Evolutionary conservation across 306 rosid species (phyloP), one percentile per base, ranked within the genome.

Genomic region (Cicer bijugum): DNA sequence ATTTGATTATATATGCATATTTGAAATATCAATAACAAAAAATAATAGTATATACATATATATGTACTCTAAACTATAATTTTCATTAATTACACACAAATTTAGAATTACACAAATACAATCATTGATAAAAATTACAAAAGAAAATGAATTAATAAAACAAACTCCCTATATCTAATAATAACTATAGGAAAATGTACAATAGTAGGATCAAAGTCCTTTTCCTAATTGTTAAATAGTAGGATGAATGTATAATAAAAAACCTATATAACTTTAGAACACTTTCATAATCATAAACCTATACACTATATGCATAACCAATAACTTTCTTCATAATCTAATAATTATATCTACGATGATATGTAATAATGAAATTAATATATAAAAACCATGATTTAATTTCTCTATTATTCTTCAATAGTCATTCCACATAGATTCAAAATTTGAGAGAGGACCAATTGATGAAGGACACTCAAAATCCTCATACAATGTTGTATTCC

Each of bases 361-460:
- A 63, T 63, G 1, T 63, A 37, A 55, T 55, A 37, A n/a, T 60
- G 20, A 6, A 60, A 60, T 60, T 35, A 37, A 59, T 59, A 51
- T 3, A 19, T 48, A 73, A 44, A 11, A 40, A 60, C 52, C 57
- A 60, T 65, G 12, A 4, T 48, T 33, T 65, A 8, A 4, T 48
- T 33, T 55, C 12, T 50, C 56, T 62, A 51, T 45, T 70, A 7
- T 10, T 67, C 72, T 66, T 88, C 85, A 83, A 64, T 71, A 87
- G 71, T 76, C 85, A 65, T 85, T 88, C 92, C 91, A 86, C 14
- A 86, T 58, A 85, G 37, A 57, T 23, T 85, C 88, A 57, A 88
- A 65, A 60, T 85, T 92, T 23, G 87, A 65, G 39, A 86, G 75
- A 7, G 84, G 69, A 11, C 50, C 79, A 42, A 64, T 67, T 0